Evolutionary conservation across 2,329 filamentous ascomycete genomes (phyloP).

Genomic region (Epichloe uncinata): DNA sequence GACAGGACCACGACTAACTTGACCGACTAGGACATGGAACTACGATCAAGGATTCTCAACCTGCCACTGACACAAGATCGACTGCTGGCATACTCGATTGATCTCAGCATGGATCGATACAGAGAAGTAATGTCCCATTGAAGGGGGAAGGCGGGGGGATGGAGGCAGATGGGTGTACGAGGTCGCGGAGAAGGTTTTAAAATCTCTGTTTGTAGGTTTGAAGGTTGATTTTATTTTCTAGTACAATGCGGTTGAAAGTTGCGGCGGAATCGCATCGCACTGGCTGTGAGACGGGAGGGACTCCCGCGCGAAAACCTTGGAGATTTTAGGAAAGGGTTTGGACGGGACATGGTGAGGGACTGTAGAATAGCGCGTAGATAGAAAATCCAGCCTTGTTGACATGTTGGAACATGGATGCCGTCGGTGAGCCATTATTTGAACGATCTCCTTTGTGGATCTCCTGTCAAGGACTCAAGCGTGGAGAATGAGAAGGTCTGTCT

Average conservation of each 20-base stretch:
- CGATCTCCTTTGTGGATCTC: too few relatives aligned
- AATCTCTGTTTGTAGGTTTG: not conserved
- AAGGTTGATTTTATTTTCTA: not conserved
- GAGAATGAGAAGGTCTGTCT: too few relatives aligned
- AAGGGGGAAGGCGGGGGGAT: not conserved
- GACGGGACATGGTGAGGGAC: not conserved
- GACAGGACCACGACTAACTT: constrained; percentile 1
- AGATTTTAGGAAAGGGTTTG: not conserved
- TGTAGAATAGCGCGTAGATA: not conserved
- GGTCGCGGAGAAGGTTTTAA: not conserved
- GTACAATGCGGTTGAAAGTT: not conserved
- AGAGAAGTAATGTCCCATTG: constrained; percentile 43
- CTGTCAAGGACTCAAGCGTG: too few relatives aligned
- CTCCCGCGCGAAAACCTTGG: not conserved
- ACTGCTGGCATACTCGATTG: constrained; percentile 54
- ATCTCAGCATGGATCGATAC: constrained; percentile 58
- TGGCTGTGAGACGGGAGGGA: not conserved
- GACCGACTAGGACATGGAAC: constrained; percentile 20
- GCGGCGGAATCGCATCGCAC: not conserved
- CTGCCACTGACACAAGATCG: constrained; percentile 61
- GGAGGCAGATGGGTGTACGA: not conserved
- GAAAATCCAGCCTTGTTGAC: not conserved
- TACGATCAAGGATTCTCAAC: constrained; percentile 33
- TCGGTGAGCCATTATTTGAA: too few relatives aligned
- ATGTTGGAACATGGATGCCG: too few relatives aligned